Evolutionary conservation across 805 yeast genomes (phyloP), one percentile per base, ranked within the genome.

Genomic region (Ogataea paraovalis): DNA sequence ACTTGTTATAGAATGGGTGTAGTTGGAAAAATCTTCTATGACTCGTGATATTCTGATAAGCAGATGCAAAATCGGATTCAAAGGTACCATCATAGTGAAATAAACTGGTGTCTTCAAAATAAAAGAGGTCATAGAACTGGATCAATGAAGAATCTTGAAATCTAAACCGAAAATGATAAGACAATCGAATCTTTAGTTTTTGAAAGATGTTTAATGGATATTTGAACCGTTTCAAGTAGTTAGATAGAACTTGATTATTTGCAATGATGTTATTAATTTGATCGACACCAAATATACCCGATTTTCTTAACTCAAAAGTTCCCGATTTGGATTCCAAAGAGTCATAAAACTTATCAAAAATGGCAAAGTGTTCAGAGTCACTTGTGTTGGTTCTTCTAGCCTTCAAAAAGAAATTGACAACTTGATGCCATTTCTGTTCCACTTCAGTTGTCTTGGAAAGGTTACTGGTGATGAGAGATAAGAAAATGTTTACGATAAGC

Each of bases 381-480:
- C 10, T 20, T 2, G 9, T 34, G 6, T 45, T 42, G 4, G 13
- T 30, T 7, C 37, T 34, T 32, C 46, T 39, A 4, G 42, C 42
- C 39, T 36, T 47, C 19, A 53, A 33, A 38, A 47, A 47, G 23
- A 53, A 40, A 39, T 49, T 45, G 13, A 57, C 41, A 18, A 58
- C 60, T 21, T 45, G 49, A 14, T 54, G 49, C 23, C 46, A 45
- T 38, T 52, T 50, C 20, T 54, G 41, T 21, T 48, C 51, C 3
- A 39, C 27, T 16, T 50, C 57, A 16, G 54, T 47, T 13, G 51
- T 54, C 22, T 50, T 41, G 9, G 56, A 83, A 59, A 90, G 76
- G 49, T 89, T 81, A 50, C 79, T 81, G 2, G 91, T 85, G 60
- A 89, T 87, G 22, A 89, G 82, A 45, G 94, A 96, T 73, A 89